Evolutionary conservation across 495 filamentous ascomycete genomes (phyloP).

Genomic region (Penicillium angulare): DNA sequence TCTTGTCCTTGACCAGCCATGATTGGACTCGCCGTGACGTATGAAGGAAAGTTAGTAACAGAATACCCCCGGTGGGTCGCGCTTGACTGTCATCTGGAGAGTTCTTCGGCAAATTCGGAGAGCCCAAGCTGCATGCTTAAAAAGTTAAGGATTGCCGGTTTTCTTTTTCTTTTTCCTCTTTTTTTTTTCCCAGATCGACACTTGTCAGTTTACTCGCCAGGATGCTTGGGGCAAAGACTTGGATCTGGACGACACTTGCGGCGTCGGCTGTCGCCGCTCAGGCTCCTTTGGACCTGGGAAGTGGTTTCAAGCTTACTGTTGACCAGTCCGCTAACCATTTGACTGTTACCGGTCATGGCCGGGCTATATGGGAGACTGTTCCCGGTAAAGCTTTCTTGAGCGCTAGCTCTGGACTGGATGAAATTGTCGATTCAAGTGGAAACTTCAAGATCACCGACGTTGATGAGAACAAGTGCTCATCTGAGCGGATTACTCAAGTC

Average conservation of each 20-base stretch:
- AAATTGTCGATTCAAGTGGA: conserved; percentile 18
- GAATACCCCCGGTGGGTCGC: not conserved
- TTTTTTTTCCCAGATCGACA: not conserved
- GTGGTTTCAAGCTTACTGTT: conserved; percentile 15
- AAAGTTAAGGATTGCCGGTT: not conserved
- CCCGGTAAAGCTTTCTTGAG: conserved; percentile 17
- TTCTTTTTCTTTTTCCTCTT: not conserved
- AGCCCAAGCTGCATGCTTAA: not conserved
- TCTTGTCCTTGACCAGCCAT: not conserved
- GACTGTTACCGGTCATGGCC: conserved; percentile 4
- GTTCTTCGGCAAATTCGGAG: not conserved
- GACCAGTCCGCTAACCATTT: conserved; percentile 13
- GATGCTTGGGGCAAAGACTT: conserved; percentile 14
- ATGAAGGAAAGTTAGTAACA: not conserved
- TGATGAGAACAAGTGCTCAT: conserved; percentile 19
- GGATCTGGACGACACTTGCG: conserved; percentile 16
- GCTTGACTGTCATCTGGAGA: not conserved
- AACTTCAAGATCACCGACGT: conserved; percentile 27
- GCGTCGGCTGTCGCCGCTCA: conserved; percentile 9
- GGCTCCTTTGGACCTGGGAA: conserved; percentile 15
- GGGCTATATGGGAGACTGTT: conserved; percentile 21
- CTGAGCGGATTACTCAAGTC: conserved; percentile 13
- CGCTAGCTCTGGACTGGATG: conserved; percentile 18
- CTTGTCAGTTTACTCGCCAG: conserved; percentile 1
- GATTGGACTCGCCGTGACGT: not conserved